Percentiles rank a stretch among this genome's conserved stretches.
phyloP scores from a whole-genome alignment of 176 grass and related monocot species.

The Canna indica region DNA sequence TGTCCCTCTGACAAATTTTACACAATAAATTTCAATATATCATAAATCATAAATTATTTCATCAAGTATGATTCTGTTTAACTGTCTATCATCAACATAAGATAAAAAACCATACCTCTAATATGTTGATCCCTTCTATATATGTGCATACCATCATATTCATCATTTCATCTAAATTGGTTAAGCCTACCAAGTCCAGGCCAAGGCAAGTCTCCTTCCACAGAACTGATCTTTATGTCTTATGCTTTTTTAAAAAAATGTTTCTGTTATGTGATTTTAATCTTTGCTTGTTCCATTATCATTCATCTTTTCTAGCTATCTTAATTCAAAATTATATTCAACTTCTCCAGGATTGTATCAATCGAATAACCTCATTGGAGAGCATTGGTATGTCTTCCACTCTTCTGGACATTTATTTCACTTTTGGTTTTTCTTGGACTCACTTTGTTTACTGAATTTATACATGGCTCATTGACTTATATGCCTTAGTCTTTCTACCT shows the following conservation, averaged over 20 bases:
- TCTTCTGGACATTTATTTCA: neutral
- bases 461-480: neutral
- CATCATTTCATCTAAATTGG: no score
- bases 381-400: conserved; percentile 44
- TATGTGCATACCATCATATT: no score
- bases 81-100: no score
- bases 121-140: no score
- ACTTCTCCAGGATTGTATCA: conserved; percentile 67
- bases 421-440: neutral
- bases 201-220: no score
- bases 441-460: neutral
- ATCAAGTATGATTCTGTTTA: no score
- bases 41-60: no score
- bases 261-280: neutral
- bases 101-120: no score
- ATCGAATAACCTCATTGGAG: conserved; percentile 72
- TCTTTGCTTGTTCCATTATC: neutral
- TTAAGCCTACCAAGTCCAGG: no score
- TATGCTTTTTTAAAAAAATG: neutral
- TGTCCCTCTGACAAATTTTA: no score
- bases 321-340: conserved; percentile 9
- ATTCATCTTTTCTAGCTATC: neutral
- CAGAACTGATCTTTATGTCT: no score
- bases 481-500: neutral
- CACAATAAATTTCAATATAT: no score